Percentiles rank a stretch among this genome's conserved stretches.
Conservation (phyloP, 495 filamentous ascomycete genomes). For the Aspergillus wentii region DNA sequence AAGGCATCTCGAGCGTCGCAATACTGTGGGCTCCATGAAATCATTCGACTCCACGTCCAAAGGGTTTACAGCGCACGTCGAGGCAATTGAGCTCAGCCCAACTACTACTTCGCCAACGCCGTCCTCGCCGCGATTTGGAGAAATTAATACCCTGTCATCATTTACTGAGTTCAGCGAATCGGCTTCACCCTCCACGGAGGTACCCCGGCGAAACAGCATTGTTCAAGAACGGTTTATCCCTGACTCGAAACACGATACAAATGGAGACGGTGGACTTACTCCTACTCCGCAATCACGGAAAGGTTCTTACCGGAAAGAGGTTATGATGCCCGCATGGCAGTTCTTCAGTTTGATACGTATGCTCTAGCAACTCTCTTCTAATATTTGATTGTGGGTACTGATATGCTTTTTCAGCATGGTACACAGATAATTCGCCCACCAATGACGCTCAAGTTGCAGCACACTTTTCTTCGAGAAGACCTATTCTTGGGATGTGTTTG, state of each 20-base stretch:
- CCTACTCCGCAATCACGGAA: constrained; percentile 32
- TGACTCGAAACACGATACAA: constrained; percentile 30
- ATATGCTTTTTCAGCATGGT: constrained; percentile 47
- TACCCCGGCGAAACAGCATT: constrained; percentile 54
- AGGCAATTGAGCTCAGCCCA: constrained; percentile 51
- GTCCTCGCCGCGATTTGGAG: constrained; percentile 26
- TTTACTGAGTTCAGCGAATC: constrained; percentile 19
- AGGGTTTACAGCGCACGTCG: constrained; percentile 48
- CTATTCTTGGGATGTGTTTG: constrained; percentile 84
- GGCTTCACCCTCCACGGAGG: constrained; percentile 14
- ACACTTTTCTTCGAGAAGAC: constrained; percentile 68
- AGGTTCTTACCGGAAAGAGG: constrained; percentile 65
- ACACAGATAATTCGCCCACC: constrained; percentile 65
- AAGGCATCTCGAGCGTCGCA: constrained; percentile 64
- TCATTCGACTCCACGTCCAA: constrained; percentile 50
- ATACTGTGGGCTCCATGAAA: constrained; percentile 48
- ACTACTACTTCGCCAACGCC: constrained; percentile 38
- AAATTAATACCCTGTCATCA: constrained; percentile 25
- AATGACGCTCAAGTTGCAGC: constrained; percentile 65
- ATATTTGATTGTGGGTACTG: constrained; percentile 20
- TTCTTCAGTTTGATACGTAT: constrained; percentile 87
- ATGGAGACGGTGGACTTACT: constrained; percentile 22
- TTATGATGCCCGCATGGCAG: constrained; percentile 96
- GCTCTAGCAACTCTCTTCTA: too few species aligned
- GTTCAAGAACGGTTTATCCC: constrained; percentile 56